These are phyloP conservation scores for Nothophytophthora sp. DNA, from an alignment of 352 stramenopile genomes.

Conservation along the genomic window DNA sequence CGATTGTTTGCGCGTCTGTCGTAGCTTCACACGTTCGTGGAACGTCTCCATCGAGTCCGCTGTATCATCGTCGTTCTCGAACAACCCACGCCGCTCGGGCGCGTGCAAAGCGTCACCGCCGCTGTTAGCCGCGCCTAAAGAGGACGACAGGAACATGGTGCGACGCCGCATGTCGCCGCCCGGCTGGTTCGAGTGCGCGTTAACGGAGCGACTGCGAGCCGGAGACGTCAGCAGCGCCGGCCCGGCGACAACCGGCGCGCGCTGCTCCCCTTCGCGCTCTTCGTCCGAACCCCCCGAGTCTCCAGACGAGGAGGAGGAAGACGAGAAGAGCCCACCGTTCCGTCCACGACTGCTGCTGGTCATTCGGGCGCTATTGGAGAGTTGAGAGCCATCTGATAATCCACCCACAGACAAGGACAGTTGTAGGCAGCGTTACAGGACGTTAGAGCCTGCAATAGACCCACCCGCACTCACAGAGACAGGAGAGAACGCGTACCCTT, in stretches of 20 bases:
- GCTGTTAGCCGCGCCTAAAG: conserved; percentile 1
- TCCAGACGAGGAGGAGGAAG: conserved; percentile 31
- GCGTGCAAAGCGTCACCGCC: conserved; percentile 6
- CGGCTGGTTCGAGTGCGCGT: conserved; percentile 21
- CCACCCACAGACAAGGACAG: not conserved
- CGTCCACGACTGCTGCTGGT: conserved; percentile 25
- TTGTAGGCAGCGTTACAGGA: not conserved
- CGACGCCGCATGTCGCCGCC: conserved; percentile 25
- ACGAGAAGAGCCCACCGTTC: conserved; percentile 40
- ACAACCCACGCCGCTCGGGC: conserved; percentile 63
- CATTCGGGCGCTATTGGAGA: conserved; percentile 19
- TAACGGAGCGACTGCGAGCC: conserved; percentile 25
- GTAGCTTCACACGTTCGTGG: conserved; percentile 67
- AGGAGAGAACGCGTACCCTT: conserved; percentile 13
- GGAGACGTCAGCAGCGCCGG: conserved; percentile 13
- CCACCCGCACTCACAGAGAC: not conserved
- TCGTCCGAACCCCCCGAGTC: conserved; percentile 24
- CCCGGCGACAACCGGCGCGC: not conserved
- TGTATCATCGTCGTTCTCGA: conserved; percentile 73
- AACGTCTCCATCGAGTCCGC: conserved; percentile 73
- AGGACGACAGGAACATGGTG: conserved; percentile 44
- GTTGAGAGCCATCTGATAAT: conserved; percentile 15
- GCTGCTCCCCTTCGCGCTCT: conserved; percentile 12
- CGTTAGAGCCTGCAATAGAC: not conserved
- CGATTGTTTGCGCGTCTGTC: conserved; percentile 68